phyloP scores from a whole-genome alignment of 352 stramenopile genomes.

The Phytophthora tubulina region DNA sequence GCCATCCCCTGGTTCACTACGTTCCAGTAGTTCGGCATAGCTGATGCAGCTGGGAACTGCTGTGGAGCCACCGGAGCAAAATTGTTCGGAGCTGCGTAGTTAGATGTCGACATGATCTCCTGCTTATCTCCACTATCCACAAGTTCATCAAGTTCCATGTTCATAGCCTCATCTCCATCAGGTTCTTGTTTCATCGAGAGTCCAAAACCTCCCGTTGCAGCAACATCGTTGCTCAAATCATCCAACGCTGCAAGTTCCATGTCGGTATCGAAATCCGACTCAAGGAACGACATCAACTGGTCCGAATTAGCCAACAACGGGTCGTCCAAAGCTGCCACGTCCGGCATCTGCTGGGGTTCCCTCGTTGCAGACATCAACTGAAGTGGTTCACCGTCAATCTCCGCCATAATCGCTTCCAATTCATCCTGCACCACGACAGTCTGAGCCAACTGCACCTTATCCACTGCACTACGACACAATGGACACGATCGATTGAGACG shows the following conservation, averaged over 20 bases:
- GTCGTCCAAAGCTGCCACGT: conserved; percentile 45
- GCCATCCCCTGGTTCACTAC: conserved; percentile 78
- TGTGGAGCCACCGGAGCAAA: conserved; percentile 33
- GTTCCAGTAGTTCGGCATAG: conserved; percentile 90
- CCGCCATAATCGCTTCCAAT: conserved; percentile 81
- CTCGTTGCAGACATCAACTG: conserved; percentile 30
- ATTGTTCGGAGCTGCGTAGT: conserved; percentile 12
- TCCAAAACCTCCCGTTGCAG: conserved; percentile 6
- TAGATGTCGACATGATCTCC: conserved; percentile 7
- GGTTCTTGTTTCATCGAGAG: conserved; percentile 23
- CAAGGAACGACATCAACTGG: conserved; percentile 63
- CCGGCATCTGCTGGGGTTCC: conserved; percentile 3
- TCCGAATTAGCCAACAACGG: conserved; percentile 53
- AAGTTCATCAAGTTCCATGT: conserved; percentile 46
- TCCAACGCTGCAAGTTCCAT: conserved; percentile 77
- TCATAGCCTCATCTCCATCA: conserved; percentile 46
- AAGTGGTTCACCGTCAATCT: conserved; percentile 68
- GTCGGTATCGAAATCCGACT: conserved; percentile 65
- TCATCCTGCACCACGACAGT: conserved; percentile 66
- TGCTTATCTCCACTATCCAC: conserved; percentile 32
- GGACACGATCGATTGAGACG: conserved; percentile 78
- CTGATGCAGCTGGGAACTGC: conserved; percentile 75
- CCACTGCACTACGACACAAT: conserved; percentile 69
- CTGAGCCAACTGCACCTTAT: conserved; percentile 66
- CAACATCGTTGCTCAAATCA: conserved; percentile 41